phyloP scores from a whole-genome alignment of 176 grass and related monocot species.

The Aegilops sharonensis region DNA sequence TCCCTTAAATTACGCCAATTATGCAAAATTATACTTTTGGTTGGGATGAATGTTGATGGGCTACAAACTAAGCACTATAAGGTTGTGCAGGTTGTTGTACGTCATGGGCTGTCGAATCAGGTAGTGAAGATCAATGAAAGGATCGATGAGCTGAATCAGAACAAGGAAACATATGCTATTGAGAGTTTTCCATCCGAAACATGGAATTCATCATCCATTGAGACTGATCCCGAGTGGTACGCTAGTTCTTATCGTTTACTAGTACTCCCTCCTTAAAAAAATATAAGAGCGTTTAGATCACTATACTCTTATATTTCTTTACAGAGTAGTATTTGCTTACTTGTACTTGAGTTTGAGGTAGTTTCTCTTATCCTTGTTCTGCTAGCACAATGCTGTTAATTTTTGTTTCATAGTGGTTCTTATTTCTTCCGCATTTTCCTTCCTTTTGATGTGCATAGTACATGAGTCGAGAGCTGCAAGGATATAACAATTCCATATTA shows the following conservation, averaged over 20 bases:
- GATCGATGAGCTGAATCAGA: constrained; percentile 40
- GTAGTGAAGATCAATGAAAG: constrained; percentile 53
- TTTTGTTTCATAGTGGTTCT: not conserved
- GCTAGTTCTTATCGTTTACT: not conserved
- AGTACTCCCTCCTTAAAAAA: no score
- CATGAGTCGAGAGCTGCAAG: not conserved
- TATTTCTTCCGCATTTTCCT: not conserved
- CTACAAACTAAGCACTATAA: no score
- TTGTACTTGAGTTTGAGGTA: not conserved
- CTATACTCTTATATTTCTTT: no score
- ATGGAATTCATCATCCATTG: constrained; percentile 34
- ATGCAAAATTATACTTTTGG: not conserved
- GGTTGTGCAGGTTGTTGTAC: constrained; percentile 25
- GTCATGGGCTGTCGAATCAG: constrained; percentile 40
- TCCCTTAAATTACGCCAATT: not conserved
- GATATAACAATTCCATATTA: not conserved
- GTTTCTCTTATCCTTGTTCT: not conserved
- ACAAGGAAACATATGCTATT: constrained; percentile 49
- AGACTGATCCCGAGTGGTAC: constrained; percentile 36
- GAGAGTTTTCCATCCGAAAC: constrained; percentile 44
- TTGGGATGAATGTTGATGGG: no score
- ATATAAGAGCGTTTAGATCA: no score
- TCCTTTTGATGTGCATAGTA: not conserved
- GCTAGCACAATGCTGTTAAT: not conserved
- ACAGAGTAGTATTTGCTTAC: not conserved